Percentiles rank a stretch among this genome's conserved stretches.
Evolutionary conservation across 306 rosid genomes (phyloP).

Genomic region (Quercus alba): DNA sequence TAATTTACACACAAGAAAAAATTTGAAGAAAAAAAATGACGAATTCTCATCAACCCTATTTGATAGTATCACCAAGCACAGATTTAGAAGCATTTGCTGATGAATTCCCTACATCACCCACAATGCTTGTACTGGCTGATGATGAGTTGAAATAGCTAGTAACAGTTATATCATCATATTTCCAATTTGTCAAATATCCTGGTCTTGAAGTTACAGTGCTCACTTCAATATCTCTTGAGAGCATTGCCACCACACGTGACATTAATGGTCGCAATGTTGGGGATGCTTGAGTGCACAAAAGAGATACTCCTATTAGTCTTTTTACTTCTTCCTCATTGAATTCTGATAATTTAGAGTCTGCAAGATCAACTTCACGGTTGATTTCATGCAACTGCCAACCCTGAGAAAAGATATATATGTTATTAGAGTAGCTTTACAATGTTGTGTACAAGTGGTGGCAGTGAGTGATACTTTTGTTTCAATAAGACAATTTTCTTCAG

Average conservation of each 20-base stretch:
- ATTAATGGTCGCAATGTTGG: conserved; percentile 53
- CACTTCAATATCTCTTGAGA: conserved; percentile 60
- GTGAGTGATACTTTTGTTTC: too few relatives aligned
- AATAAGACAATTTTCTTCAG: too few relatives aligned
- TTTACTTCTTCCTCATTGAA: conserved; percentile 46
- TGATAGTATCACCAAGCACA: background rate
- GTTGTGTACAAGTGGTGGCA: too few relatives aligned
- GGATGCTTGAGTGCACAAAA: conserved; percentile 63
- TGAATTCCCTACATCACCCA: conserved; percentile 23
- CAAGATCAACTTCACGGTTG: conserved; percentile 34
- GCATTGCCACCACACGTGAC: conserved; percentile 74
- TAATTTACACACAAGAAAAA: too few relatives aligned
- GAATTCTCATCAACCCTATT: too few relatives aligned
- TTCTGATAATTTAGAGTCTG: conserved; percentile 36
- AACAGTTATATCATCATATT: conserved; percentile 38
- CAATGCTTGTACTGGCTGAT: conserved; percentile 26
- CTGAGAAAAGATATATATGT: conserved; percentile 14
- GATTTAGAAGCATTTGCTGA: conserved; percentile 9
- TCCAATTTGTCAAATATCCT: conserved; percentile 64
- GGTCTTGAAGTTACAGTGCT: conserved; percentile 43
- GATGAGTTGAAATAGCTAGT: conserved; percentile 34
- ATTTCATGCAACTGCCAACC: conserved; percentile 66
- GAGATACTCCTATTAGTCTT: conserved; percentile 46
- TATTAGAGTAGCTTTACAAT: too few relatives aligned
- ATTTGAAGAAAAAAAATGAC: too few relatives aligned